Base-by-base conservation (phyloP, 208 protist genomes). In the Wallacemonas sp. region DNA sequence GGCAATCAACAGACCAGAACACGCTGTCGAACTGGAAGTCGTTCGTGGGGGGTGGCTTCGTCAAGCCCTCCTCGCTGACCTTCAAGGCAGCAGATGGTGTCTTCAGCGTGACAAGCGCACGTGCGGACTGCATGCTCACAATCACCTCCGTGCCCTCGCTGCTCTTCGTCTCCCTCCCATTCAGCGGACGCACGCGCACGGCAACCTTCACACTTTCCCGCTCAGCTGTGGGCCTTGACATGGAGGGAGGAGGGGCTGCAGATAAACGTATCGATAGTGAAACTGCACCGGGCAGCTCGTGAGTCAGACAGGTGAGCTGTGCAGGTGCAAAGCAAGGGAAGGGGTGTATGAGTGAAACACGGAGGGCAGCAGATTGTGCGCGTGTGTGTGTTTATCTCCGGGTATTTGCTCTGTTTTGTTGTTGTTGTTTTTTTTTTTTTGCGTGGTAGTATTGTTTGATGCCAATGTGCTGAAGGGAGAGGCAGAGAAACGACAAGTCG, bases 11-110 rank as follows among this genome's bases (percentile, higher is more conserved):
- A 1, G 84, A 87, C 84, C 77, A 85, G 58, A 87, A 90, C 33
- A 84, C 72, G 64, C 76, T 70, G 68, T 90, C 84, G 63, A 90
- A 90, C 61, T 86, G 79, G 46, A 85, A 90, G 27, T 69, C 72
- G 44, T 63, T 66, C 19, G 49, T 39, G 28, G 54, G 3, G 28
- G 8, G 42, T 39, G 9, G 64, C 41, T 6, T 15, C 2, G 9
- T 39, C 39, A 8, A 34, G 15, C 12, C 17, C 47, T 49, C 61
- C 46, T 41, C 19, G 51, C 27, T n/a, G 39, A 27, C 12, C 17
- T 53, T 31, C 46, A 24, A 14, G 1, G 30, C 19, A 26, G 31
- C 44, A 33, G 14, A 33, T 15, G 27, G 12, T 0, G 58, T 19
- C n/a, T 36, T 69, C 15, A 79, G 33, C 0, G 61, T 75, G 17